Conservation (phyloP, 2,329 filamentous ascomycete species). For the Sporothrix globosa region DNA sequence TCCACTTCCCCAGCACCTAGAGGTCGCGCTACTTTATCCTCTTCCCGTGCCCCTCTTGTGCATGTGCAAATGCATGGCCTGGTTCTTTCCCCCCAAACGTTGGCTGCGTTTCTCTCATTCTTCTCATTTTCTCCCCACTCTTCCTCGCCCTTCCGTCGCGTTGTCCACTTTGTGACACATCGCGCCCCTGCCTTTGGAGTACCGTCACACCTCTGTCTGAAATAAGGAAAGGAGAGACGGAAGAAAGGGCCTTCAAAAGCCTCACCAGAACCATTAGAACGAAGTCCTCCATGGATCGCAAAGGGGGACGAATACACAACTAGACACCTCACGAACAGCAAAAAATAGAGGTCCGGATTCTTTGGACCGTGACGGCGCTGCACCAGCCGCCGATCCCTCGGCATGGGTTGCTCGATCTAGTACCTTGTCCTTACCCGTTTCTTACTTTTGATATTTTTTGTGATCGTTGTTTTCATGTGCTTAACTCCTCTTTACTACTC, state of each 20-base stretch:
- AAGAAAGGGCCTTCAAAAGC: neutral
- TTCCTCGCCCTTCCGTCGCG: neutral
- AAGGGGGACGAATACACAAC: neutral
- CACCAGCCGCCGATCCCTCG: constrained; percentile 24
- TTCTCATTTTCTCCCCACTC: neutral
- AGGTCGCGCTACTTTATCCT: constrained; percentile 10
- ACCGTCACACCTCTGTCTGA: neutral
- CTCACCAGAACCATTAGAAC: neutral
- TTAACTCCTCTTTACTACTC: constrained; percentile 19
- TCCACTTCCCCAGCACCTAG: constrained; percentile 21
- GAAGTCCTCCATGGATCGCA: constrained; percentile 1
- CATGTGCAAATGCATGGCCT: constrained; percentile 1
- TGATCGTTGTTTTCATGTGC: constrained; percentile 23
- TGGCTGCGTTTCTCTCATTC: neutral
- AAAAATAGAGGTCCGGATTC: neutral
- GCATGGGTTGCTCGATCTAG: constrained; percentile 19
- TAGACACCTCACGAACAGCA: neutral
- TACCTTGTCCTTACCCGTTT: neutral
- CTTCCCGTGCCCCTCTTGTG: neutral
- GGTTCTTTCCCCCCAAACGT: neutral
- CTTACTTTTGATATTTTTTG: neutral
- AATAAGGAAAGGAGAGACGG: neutral
- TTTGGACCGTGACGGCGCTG: neutral
- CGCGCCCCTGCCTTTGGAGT: neutral
- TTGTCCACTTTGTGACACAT: neutral